Evolutionary conservation across 2,329 filamentous ascomycete genomes (phyloP).

Genomic region (Xylariaceae sp.): DNA sequence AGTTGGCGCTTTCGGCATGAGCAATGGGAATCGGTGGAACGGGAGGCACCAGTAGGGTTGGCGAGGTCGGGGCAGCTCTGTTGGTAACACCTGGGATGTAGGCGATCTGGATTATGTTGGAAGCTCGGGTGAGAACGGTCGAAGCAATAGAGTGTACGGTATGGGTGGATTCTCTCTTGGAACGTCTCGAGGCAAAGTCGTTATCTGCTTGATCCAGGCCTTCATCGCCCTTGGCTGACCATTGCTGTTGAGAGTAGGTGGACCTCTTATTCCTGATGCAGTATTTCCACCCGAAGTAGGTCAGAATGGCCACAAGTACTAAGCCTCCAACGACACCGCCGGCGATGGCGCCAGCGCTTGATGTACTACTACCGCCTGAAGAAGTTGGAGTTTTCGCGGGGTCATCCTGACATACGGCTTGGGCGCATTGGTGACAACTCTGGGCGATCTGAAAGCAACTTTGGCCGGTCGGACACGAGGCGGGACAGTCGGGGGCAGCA

Average conservation of each 20-base stretch:
- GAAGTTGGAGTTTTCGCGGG: conserved; percentile 12
- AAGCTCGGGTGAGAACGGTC: conserved; percentile 89
- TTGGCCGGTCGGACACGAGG: conserved; percentile 36
- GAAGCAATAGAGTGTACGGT: conserved; percentile 91
- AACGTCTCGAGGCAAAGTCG: conserved; percentile 44
- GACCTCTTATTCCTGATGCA: conserved; percentile 76
- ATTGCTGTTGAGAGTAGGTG: conserved; percentile 55
- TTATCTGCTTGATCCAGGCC: conserved; percentile 34
- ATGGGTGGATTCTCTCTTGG: conserved; percentile 72
- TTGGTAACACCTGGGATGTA: conserved; percentile 98
- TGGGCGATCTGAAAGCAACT: conserved; percentile 44
- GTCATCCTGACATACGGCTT: conserved; percentile 42
- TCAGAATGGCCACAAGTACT: conserved; percentile 65
- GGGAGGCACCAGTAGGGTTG: conserved; percentile 77
- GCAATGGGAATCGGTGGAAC: conserved; percentile 84
- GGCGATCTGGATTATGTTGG: conserved; percentile 98
- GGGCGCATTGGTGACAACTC: conserved; percentile 45
- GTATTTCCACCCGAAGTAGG: conserved; percentile 83
- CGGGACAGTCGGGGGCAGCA: conserved; percentile 41
- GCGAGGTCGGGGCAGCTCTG: conserved; percentile 78
- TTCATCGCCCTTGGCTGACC: conserved; percentile 52
- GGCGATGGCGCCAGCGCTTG: conserved; percentile 80
- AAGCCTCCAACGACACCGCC: conserved; percentile 88
- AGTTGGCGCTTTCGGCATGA: conserved; percentile 54
- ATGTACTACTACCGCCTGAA: conserved; percentile 30